These are phyloP conservation scores for Coccomyxa sp. DNA, from an alignment of 139 green algal species.

Conservation along the genomic window DNA sequence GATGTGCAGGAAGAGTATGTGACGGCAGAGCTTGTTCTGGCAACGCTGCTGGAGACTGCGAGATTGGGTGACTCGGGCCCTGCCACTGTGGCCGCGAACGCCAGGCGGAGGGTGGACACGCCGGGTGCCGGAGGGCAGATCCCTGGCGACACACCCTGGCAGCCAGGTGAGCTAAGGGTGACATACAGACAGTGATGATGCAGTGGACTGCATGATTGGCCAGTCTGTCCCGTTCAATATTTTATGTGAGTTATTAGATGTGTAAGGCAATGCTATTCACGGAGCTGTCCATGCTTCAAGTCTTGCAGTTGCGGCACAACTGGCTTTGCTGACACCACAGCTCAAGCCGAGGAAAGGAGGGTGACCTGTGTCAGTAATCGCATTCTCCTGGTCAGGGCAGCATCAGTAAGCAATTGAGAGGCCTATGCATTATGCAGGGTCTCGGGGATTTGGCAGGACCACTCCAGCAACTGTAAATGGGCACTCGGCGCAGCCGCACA, in stretches of 20 bases:
- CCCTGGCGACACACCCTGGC: slow-evolving; percentile 14
- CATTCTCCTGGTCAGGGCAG: neutral
- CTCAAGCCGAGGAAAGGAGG: neutral
- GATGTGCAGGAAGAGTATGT: slow-evolving; percentile 34
- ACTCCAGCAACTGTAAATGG: neutral
- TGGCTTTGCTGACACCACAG: neutral
- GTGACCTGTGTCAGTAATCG: neutral
- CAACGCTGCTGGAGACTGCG: slow-evolving; percentile 52
- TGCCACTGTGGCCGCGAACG: neutral
- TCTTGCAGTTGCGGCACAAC: neutral
- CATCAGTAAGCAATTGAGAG: neutral
- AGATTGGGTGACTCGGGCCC: neutral
- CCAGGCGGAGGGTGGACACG: neutral
- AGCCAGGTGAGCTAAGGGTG: neutral
- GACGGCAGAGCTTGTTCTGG: slow-evolving; percentile 60
- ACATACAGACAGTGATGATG: no score
- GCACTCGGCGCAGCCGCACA: no score
- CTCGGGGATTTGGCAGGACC: neutral
- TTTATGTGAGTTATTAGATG: neutral
- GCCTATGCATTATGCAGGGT: neutral
- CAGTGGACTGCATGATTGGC: no score
- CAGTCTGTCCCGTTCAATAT: neutral
- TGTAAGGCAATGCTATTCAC: neutral
- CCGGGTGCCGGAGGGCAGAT: slow-evolving; percentile 4
- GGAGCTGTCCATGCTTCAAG: neutral